phyloP scores from a whole-genome alignment of 2,329 filamentous ascomycete species.

The Nannizziopsis arthrosporioides region DNA sequence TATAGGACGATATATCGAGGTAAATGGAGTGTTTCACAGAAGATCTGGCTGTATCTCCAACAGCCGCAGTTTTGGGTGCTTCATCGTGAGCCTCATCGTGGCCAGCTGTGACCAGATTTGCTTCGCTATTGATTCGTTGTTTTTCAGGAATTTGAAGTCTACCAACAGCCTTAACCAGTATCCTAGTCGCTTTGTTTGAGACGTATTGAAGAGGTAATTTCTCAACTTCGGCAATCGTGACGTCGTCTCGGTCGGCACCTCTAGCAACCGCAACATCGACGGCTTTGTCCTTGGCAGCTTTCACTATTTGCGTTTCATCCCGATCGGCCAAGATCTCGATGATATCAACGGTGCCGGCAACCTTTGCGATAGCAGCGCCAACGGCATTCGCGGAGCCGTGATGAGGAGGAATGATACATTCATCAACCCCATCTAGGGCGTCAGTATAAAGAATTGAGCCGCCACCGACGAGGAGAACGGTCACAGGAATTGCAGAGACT shows the following conservation, averaged over 20 bases:
- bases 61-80: slow-evolving; percentile 9
- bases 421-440: slow-evolving; percentile 39
- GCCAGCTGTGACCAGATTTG: slow-evolving; percentile 3
- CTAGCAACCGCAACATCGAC: slow-evolving; percentile 17
- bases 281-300: slow-evolving; percentile 18
- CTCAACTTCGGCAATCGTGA: slow-evolving; percentile 36
- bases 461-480: slow-evolving; percentile 47
- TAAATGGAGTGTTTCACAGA: slow-evolving; percentile 13
- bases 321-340: slow-evolving; percentile 37
- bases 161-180: slow-evolving; percentile 31
- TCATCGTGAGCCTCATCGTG: slow-evolving; percentile 11
- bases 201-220: slow-evolving; percentile 31
- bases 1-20: slow-evolving; percentile 23
- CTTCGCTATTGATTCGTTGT: neutral
- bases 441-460: slow-evolving; percentile 44
- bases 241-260: slow-evolving; percentile 23
- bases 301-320: slow-evolving; percentile 17
- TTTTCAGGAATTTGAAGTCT: slow-evolving; percentile 29
- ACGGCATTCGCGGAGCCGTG: slow-evolving; percentile 50
- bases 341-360: slow-evolving; percentile 43
- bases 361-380: slow-evolving; percentile 48
- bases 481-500: slow-evolving; percentile 42
- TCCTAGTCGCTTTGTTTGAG: slow-evolving; percentile 24
- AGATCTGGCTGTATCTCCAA: slow-evolving; percentile 7
- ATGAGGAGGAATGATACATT: slow-evolving; percentile 42